phyloP scores from a whole-genome alignment of 345 rosid species.

The Eucalyptus pauciflora region DNA sequence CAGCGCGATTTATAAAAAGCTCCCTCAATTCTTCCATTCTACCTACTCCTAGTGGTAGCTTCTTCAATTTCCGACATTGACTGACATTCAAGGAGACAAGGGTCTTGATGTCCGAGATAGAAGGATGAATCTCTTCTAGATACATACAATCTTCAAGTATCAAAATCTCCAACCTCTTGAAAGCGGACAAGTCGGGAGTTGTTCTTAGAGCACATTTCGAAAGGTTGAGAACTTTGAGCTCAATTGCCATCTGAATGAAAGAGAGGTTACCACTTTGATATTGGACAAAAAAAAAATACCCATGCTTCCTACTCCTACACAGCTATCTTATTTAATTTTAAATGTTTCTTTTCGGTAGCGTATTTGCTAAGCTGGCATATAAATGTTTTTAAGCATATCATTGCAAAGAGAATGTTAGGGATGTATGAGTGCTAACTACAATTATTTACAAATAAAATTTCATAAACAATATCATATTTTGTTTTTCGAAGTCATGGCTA shows the following conservation, averaged over 20 bases:
- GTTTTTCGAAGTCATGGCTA: fast-evolving
- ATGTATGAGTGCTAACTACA: not conserved
- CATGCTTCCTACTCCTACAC: not conserved
- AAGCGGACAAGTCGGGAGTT: not conserved
- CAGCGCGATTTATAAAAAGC: fast-evolving
- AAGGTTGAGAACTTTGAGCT: not conserved
- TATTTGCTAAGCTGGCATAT: not conserved
- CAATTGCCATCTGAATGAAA: not conserved
- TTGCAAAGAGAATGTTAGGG: fast-evolving
- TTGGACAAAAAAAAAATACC: fast-evolving
- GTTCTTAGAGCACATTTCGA: not conserved
- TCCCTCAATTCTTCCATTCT: not conserved
- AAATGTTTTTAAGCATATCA: not conserved
- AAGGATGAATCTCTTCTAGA: not conserved
- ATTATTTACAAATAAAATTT: not conserved
- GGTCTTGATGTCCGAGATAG: not conserved
- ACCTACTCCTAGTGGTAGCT: not conserved
- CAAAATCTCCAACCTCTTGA: not conserved
- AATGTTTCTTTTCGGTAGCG: not conserved
- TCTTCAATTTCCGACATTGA: fast-evolving
- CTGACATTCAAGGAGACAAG: not conserved
- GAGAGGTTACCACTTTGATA: not conserved
- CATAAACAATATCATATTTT: not conserved
- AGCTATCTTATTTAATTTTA: not conserved
- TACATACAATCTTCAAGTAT: fast-evolving